These are phyloP conservation scores for Cutaneotrichosporon mucoides DNA, from an alignment of 1,284 basidiomycete species.

Conservation along the genomic window DNA sequence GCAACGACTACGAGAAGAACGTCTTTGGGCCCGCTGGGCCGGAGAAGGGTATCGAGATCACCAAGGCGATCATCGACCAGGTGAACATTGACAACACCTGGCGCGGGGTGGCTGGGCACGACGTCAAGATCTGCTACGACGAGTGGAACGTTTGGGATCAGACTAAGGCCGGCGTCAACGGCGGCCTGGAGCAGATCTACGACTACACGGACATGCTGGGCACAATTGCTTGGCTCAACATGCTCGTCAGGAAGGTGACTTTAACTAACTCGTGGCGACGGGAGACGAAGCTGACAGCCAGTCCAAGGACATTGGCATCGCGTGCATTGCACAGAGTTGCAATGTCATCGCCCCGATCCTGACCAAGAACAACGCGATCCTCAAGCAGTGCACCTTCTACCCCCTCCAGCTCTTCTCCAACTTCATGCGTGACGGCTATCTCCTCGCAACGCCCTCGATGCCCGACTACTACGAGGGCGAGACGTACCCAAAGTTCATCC, in stretches of 20 bases:
- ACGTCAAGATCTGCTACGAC: conserved; percentile 55
- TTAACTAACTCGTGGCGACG: too few relatives aligned
- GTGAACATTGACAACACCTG: conserved; percentile 38
- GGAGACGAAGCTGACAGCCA: conserved; percentile 44
- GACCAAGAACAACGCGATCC: conserved; percentile 23
- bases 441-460: conserved; percentile 18
- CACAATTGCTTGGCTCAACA: conserved; percentile 60
- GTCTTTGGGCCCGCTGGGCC: conserved; percentile 51
- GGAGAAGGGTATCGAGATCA: conserved; percentile 49
- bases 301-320: conserved; percentile 59
- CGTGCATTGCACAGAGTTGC: conserved; percentile 60
- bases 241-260: conserved; percentile 51
- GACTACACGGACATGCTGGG: conserved; percentile 62
- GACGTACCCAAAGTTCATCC: conserved; percentile 30
- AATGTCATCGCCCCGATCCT: conserved; percentile 38
- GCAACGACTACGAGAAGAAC: conserved; percentile 50
- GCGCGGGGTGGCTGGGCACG: conserved; percentile 23
- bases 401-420: conserved; percentile 25
- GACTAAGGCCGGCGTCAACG: conserved; percentile 48
- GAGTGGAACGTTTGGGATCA: conserved; percentile 45
- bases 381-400: conserved; percentile 33
- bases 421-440: conserved; percentile 30
- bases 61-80: conserved; percentile 49
- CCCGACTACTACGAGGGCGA: conserved; percentile 26
- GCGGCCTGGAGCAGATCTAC: conserved; percentile 60